These are phyloP conservation scores for Quercus phellos DNA, from an alignment of 331 rosid species.

Conservation along the genomic window DNA sequence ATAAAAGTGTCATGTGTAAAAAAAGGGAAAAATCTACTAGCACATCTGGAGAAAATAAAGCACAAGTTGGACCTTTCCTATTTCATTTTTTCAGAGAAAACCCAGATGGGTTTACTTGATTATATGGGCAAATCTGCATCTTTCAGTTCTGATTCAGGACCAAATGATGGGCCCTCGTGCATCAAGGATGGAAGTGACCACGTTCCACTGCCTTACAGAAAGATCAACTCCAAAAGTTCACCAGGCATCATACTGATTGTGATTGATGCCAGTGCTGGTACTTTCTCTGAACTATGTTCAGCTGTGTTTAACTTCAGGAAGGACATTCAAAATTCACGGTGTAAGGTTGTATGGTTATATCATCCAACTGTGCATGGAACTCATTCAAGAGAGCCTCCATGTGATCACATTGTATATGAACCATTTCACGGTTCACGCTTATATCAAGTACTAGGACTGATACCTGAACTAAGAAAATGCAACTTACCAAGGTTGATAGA, in stretches of 20 bases:
- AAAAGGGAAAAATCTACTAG: neutral
- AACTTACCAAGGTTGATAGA: constrained; percentile 6
- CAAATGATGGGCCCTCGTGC: neutral
- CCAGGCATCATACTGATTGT: constrained; percentile 13
- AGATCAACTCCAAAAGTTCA: constrained; percentile 5
- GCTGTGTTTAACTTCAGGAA: constrained; percentile 17
- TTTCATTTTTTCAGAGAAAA: constrained; percentile 8
- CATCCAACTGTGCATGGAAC: neutral
- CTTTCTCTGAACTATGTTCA: neutral
- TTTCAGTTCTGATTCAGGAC: neutral
- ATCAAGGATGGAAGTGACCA: constrained; percentile 10
- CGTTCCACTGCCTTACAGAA: neutral
- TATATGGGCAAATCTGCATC: neutral
- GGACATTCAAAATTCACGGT: constrained; percentile 6
- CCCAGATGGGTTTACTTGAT: neutral
- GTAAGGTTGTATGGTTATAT: constrained; percentile 26
- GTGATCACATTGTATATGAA: constrained; percentile 3
- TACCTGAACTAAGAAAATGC: constrained; percentile 19
- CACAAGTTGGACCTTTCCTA: constrained; percentile 8
- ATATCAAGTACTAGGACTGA: constrained; percentile 14
- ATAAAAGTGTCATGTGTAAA: constrained; percentile 10
- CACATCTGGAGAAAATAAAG: constrained; percentile 20
- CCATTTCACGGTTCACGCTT: constrained; percentile 27
- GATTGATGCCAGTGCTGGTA: constrained; percentile 13
- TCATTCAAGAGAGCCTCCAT: neutral